Conservation (phyloP, 192 early-diverging fungal species). For the Coemansia sp. region DNA sequence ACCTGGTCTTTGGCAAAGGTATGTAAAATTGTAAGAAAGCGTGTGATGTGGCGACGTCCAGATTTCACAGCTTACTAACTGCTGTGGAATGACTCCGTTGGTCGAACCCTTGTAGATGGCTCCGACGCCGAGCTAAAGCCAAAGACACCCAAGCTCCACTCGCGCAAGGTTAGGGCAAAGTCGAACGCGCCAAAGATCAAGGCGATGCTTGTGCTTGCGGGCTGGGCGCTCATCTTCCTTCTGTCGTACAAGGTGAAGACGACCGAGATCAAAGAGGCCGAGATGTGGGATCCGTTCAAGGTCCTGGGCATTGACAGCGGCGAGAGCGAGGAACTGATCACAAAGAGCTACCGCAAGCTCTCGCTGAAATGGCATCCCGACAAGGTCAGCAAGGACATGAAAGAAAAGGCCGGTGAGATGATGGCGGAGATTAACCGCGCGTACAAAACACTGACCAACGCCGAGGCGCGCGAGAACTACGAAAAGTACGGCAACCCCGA, state of each 20-base stretch:
- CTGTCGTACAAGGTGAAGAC: constrained; percentile 57
- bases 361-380: constrained; percentile 79
- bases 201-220: constrained; percentile 34
- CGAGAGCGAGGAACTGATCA: constrained; percentile 61
- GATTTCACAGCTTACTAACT: neutral
- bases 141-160: constrained; percentile 47
- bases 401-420: constrained; percentile 70
- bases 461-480: constrained; percentile 86
- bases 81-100: neutral
- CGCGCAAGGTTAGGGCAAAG: constrained; percentile 34
- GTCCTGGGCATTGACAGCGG: constrained; percentile 78
- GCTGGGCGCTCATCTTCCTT: constrained; percentile 52
- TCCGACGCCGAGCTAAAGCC: constrained; percentile 32
- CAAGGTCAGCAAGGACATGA: constrained; percentile 70
- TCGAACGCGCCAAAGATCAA: constrained; percentile 32
- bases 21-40: neutral
- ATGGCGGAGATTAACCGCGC: constrained; percentile 93
- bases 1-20: constrained; percentile 49
- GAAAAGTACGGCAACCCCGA: constrained; percentile 98
- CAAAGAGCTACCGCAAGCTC: constrained; percentile 71
- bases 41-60: neutral
- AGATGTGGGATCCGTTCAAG: constrained; percentile 93
- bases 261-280: constrained; percentile 65
- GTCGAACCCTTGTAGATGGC: constrained; percentile 25
- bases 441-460: constrained; percentile 94